phyloP scores from a whole-genome alignment of 768 basidiomycete genomes.

The Serendipita indica region DNA sequence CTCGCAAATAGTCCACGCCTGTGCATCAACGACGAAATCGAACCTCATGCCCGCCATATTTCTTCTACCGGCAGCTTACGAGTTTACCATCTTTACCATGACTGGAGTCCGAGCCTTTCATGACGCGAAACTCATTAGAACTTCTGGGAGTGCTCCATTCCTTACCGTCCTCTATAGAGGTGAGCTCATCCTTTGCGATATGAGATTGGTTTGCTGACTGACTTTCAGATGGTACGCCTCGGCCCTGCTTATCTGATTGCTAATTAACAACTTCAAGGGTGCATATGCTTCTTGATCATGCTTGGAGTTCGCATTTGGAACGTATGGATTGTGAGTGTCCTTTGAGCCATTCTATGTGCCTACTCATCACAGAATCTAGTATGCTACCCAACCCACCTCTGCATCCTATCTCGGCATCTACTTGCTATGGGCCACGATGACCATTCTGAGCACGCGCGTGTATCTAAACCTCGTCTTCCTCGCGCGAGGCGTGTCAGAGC shows the following conservation, averaged over 20 bases:
- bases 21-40: neutral
- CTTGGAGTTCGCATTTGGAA: neutral
- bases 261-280: too few relatives aligned
- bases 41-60: slow-evolving; percentile 1
- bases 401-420: neutral
- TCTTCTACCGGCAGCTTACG: neutral
- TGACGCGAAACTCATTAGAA: neutral
- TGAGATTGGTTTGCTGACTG: neutral
- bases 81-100: neutral
- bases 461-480: slow-evolving; percentile 1
- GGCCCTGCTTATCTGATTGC: too few relatives aligned
- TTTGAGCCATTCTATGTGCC: neutral
- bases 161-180: neutral
- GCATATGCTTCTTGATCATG: neutral
- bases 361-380: neutral
- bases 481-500: neutral
- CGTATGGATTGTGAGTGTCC: neutral
- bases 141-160: neutral
- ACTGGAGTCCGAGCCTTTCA: slow-evolving; percentile 1
- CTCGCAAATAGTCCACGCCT: neutral
- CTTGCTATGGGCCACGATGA: slow-evolving; percentile 4
- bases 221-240: neutral
- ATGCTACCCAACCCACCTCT: neutral
- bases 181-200: neutral
- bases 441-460: neutral